phyloP scores from a whole-genome alignment of 306 rosid genomes.

The Casuarina cunninghamiana region DNA sequence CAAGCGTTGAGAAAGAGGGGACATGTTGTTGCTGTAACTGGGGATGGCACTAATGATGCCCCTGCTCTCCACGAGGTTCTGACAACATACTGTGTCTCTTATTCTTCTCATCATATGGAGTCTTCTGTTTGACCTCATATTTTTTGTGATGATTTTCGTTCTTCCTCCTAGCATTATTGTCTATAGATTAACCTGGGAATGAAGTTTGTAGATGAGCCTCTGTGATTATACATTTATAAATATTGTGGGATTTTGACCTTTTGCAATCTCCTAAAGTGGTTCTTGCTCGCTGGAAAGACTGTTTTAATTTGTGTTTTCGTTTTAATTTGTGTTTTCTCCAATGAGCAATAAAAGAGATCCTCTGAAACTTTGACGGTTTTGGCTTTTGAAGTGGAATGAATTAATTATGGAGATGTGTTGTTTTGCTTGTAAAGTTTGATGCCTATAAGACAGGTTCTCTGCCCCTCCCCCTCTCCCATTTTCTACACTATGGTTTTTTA shows the following conservation, averaged over 20 bases:
- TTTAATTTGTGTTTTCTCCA: neutral
- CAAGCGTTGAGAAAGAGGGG: slow-evolving; percentile 80
- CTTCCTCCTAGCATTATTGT: neutral
- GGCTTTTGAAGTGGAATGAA: neutral
- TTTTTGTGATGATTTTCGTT: neutral
- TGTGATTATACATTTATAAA: neutral
- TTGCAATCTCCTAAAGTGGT: neutral
- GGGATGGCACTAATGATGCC: slow-evolving; percentile 96
- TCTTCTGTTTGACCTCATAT: neutral
- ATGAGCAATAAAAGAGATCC: neutral
- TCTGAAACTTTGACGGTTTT: neutral
- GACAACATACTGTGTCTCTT: slow-evolving; percentile 3
- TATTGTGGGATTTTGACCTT: neutral
- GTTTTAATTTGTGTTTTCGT: neutral
- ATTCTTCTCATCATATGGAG: slow-evolving; percentile 7
- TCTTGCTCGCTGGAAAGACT: neutral
- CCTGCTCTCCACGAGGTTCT: slow-evolving; percentile 90
- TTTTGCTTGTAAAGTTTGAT: neutral
- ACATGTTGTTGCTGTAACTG: slow-evolving; percentile 88
- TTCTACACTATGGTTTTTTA: neutral
- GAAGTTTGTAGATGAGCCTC: neutral
- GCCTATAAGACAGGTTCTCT: neutral
- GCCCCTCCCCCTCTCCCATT: neutral
- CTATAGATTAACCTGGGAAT: neutral
- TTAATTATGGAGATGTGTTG: neutral